Evolutionary conservation across 73 alveolate species (phyloP), one percentile per base, ranked within the genome.

Genomic region (Paraurostyla sp.): DNA sequence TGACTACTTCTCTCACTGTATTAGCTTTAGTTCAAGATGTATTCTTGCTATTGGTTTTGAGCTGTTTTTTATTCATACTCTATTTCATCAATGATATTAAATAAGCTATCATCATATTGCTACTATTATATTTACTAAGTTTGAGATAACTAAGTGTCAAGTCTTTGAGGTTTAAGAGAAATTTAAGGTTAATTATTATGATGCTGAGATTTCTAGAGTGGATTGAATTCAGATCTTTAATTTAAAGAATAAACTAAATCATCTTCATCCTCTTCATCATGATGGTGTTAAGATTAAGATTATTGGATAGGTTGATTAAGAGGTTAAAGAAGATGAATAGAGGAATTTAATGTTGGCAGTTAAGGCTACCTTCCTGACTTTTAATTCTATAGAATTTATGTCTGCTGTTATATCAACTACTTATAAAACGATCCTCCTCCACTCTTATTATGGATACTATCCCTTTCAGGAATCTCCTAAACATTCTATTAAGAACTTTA

Each of bases 31-130:
- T 73, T 73, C 43, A 50, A 38, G 52, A 45, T 29, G n/a, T n/a
- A n/a, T n/a, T n/a, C n/a, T n/a, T n/a, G n/a, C n/a, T 38, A 48
- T 56, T 30, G 71, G 30, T 30, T 73, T 48, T 32, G 49, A 32
- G 36, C 18, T 13, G 71, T 50, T 25, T 46, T 51, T 29, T 85
- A 51, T 40, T 87, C 93, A 46, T 87, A 40, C 51, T 87, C 93
- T 0, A 87, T 87, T 48, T 87, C 93, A 42, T 87, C 93, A 29
- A 87, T 87, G 1, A 87, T 87, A 42, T 81, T 71, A 76, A 87
- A 87, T 20, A 87, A 46, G 41, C 85, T 52, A 29, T 87, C 93
- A 56, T 87, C 93, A 41, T 87, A 87, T 6, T 52, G 60, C 42
- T 78, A 4, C 58, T 33, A 29, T 7, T 73, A 6, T 6, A 22